phyloP scores from a whole-genome alignment of 2,329 filamentous ascomycete genomes.

The Sporothrix variecibatus region DNA sequence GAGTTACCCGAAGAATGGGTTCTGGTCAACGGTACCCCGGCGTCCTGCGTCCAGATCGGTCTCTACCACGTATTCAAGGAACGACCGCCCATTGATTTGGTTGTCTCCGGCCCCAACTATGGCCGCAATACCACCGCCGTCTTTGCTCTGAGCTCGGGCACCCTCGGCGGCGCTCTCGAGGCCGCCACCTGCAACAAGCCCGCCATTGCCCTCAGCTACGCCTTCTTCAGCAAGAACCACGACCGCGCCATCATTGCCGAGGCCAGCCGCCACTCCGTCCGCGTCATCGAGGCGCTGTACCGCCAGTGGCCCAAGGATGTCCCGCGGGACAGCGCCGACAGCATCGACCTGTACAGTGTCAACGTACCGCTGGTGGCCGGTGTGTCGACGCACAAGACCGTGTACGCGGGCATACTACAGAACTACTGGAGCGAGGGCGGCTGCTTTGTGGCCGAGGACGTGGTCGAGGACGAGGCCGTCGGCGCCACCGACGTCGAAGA shows the following conservation, averaged over 20 bases:
- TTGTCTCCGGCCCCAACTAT: conserved; percentile 80
- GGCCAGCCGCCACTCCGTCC: conserved; percentile 72
- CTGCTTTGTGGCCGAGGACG: conserved; percentile 81
- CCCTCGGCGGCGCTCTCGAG: conserved; percentile 75
- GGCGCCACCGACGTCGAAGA: conserved; percentile 63
- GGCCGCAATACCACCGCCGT: conserved; percentile 80
- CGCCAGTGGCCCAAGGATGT: conserved; percentile 69
- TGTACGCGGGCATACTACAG: conserved; percentile 86
- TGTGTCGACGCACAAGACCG: conserved; percentile 68
- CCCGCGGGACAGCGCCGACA: conserved; percentile 32
- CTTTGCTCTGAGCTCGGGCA: conserved; percentile 76
- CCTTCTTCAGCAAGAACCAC: conserved; percentile 84
- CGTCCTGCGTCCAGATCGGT: conserved; percentile 79
- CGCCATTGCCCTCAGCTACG: conserved; percentile 83
- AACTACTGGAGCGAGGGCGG: conserved; percentile 86
- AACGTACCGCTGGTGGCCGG: conserved; percentile 85
- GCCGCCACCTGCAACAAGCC: conserved; percentile 69
- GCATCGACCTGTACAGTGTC: conserved; percentile 82
- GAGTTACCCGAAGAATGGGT: conserved; percentile 70
- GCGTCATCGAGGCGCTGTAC: conserved; percentile 76
- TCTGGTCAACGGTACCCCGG: conserved; percentile 77
- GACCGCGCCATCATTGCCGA: conserved; percentile 78
- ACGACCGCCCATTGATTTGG: conserved; percentile 70
- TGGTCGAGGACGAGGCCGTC: conserved; percentile 43
- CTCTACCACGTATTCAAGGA: conserved; percentile 77